Base-by-base conservation (phyloP, 2,329 filamentous ascomycete genomes). In the Exophiala xenobiotica region DNA sequence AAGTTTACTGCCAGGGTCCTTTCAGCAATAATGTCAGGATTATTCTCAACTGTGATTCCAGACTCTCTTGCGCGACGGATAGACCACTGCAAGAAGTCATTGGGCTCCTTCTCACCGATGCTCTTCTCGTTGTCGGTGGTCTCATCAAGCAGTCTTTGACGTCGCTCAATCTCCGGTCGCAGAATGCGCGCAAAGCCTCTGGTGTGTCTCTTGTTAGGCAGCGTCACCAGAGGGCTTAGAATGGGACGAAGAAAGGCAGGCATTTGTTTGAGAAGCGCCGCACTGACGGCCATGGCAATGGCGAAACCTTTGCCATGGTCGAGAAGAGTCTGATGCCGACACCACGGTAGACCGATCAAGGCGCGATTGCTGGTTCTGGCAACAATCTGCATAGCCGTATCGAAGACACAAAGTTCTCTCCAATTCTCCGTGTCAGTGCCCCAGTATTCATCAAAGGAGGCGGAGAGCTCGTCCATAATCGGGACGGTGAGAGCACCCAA, bases 51-150 rank as follows among this genome's bases (percentile, higher is more conserved):
- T 11, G 33, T 29, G 12, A 65, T 63, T 4, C 68, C 68, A 46
- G 81, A 78, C 0, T 68, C 67, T 26, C 65, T 65, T 12, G 80
- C 79, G 19, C 75, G 70, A 12, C 75, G 72, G 49, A 83, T 79
- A 39, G 72, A 69, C 81, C 80, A 84, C 4, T 76, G 80, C 22
- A 83, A 66, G 58, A 77, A 80, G 65, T 82, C 79, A 41, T 82
- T 78, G 0, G 78, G 77, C 5, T 75, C 70, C 9, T 38, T 35
- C n/a, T 52, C 49, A 23, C 49, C 49, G 3, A 65, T 59, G 67
- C 70, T 75, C 19, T 73, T 69, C 68, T 1, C 72, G 64, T 51
- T 9, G 22, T 78, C 72, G 2, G 69, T 68, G 45, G 74, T 73
- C 45, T 67, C 70, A 20, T 63, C 59, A 61, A 81, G 73, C 43